Percentiles rank a stretch among this genome's conserved stretches.
These are phyloP conservation scores for Balamuthia mandrillaris DNA, from an alignment of 208 protist genomes.

Conservation along the genomic window DNA sequence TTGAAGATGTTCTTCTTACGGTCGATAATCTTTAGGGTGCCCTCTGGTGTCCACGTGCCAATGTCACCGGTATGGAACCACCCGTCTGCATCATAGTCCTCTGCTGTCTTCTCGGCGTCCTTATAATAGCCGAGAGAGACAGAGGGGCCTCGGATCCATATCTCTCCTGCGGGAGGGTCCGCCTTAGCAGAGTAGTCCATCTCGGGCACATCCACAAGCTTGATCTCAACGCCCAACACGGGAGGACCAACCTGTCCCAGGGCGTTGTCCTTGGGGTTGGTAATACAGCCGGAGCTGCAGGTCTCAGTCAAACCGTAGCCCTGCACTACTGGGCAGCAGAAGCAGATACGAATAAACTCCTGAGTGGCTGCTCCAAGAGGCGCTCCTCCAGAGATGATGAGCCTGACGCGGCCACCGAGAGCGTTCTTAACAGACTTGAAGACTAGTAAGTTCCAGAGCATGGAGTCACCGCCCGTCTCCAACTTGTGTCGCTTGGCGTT, in stretches of 20 bases:
- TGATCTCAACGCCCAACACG: slow-evolving; percentile 71
- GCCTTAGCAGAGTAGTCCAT: slow-evolving; percentile 53
- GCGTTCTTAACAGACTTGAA: slow-evolving; percentile 46
- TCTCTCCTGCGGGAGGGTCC: background rate
- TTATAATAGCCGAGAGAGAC: slow-evolving; percentile 39
- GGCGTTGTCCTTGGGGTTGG: slow-evolving; percentile 24
- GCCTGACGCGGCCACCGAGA: slow-evolving; percentile 68
- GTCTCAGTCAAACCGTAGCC: slow-evolving; percentile 84
- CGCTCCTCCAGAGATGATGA: slow-evolving; percentile 75
- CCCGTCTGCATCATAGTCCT: slow-evolving; percentile 8
- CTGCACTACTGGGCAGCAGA: slow-evolving; percentile 62
- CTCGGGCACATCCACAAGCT: slow-evolving; percentile 81
- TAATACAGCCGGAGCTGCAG: slow-evolving; percentile 47
- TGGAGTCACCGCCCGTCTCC: background rate
- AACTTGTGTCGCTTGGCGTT: background rate
- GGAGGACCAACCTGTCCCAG: slow-evolving; percentile 62
- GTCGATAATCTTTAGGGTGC: slow-evolving; percentile 15
- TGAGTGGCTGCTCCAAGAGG: slow-evolving; percentile 68
- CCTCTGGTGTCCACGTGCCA: background rate
- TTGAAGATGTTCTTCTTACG: slow-evolving; percentile 37
- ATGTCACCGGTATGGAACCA: slow-evolving; percentile 32
- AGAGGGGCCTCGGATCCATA: slow-evolving; percentile 11
- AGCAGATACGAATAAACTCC: slow-evolving; percentile 68
- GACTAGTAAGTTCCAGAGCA: slow-evolving; percentile 12
- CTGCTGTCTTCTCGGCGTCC: slow-evolving; percentile 15